Evolutionary conservation across 2,329 filamentous ascomycete genomes (phyloP), one percentile per base, ranked within the genome.

Genomic region (Coniochaeta ligniaria): DNA sequence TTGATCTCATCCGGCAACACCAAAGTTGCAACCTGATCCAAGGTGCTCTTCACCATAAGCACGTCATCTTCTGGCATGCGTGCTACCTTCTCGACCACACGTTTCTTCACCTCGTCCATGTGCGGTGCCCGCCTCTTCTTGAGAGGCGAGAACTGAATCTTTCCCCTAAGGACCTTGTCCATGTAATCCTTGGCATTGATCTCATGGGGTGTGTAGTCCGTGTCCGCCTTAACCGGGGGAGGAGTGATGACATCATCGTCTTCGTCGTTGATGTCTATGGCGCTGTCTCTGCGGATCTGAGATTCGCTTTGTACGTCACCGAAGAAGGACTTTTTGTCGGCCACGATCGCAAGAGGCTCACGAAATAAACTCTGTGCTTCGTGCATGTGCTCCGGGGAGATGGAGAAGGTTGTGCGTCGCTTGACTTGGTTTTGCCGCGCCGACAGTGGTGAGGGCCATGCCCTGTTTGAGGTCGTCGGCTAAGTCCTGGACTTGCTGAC

Each of bases 171-270:
- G 17, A 57, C 54, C n/a, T 57, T 57, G 14, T 57, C 54, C 54
- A 57, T 57, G 31, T 57, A 57, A 17, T 57, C 54, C 54, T 57
- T 57, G 17, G 54, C 54, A 17, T 57, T 57, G 54, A 57, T 57
- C 54, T 57, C 54, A 24, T 57, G 54, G 22, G 54, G 54, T 7
- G 54, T 57, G n/a, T 57, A 57, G 54, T 57, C 54, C 11, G 54
- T 57, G 33, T 57, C 54, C 9, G 54, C 31, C 54, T 24, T 57
- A 17, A 57, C n/a, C 12, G 54, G 54, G 2, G 54, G 54, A 22
- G 54, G 54, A 8, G 54, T 57, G 54, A 57, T 35, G 12, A 57
- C 54, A 9, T 55, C 50, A 24, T 57, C 54, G 17, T 36, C 31
- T 17, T 57, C 54, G 24, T 52, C 47, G 24, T 45, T 45, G 16